Percentiles rank a stretch among this genome's conserved stretches.
Evolutionary conservation across 257 asterid species (phyloP).

Genomic region (Verbascum thapsus): DNA sequence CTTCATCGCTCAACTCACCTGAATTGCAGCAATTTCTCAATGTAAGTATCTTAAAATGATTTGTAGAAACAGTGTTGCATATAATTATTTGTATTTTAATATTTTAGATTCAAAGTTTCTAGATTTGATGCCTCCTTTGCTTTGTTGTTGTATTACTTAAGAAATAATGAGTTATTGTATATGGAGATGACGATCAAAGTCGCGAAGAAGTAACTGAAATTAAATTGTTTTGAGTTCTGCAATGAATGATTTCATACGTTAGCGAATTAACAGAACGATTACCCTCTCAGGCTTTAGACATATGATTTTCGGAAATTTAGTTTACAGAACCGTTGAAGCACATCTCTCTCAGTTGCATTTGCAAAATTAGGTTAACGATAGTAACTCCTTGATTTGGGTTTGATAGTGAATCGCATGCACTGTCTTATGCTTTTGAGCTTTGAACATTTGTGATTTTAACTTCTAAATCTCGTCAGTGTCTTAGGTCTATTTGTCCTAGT

Average conservation of each 20-base stretch:
- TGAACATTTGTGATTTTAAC: neutral
- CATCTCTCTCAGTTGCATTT: neutral
- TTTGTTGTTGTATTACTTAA: too few relatives aligned
- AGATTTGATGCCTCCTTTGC: too few relatives aligned
- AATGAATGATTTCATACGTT: too few relatives aligned
- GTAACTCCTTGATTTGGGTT: neutral
- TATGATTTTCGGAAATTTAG: neutral
- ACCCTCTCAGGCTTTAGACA: neutral
- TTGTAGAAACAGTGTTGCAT: neutral
- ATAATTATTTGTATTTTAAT: neutral
- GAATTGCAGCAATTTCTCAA: slow-evolving; percentile 53
- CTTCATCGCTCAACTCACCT: slow-evolving; percentile 47
- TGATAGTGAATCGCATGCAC: neutral
- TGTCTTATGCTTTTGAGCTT: neutral
- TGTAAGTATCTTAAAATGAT: slow-evolving; percentile 35
- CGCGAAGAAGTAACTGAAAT: too few relatives aligned
- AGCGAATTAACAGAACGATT: neutral
- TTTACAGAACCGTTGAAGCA: neutral
- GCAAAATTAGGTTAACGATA: neutral
- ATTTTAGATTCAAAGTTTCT: neutral
- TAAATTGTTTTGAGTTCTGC: too few relatives aligned
- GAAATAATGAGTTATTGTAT: too few relatives aligned
- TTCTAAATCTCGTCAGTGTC: neutral
- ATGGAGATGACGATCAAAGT: too few relatives aligned
- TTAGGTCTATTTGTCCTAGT: too few relatives aligned